A percentile compares a stretch with the other conserved stretches of the same genome.
Evolutionary conservation across 208 protist genomes (phyloP).

Genomic region (Leishmania tarentolae): DNA sequence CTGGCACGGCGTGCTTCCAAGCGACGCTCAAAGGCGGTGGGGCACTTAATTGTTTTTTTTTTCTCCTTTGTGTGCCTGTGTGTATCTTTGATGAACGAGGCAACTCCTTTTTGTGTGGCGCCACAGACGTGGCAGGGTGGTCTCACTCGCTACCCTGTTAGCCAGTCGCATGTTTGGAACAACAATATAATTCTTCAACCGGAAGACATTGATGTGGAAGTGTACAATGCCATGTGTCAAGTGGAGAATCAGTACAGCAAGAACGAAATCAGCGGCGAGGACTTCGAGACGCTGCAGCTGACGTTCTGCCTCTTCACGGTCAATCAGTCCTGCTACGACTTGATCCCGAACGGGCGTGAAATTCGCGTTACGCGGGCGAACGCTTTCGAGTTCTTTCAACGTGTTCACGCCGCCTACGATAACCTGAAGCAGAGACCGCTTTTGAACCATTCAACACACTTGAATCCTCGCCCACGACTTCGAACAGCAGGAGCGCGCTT

Average conservation of each 20-base stretch:
- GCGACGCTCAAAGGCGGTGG: background rate
- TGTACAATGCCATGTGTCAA: constrained; percentile 10
- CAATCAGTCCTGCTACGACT: constrained; percentile 24
- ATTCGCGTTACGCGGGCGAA: constrained; percentile 47
- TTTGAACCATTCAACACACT: constrained; percentile 3
- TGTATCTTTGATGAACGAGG: constrained; percentile 13
- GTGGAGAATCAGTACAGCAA: constrained; percentile 18
- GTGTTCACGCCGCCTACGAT: constrained; percentile 30
- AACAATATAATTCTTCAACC: constrained; percentile 30
- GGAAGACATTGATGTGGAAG: constrained; percentile 21
- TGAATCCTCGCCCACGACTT: constrained; percentile 3
- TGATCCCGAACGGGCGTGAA: constrained; percentile 52
- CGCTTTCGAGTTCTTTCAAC: constrained; percentile 46
- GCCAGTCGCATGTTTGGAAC: constrained; percentile 36
- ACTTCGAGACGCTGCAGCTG: constrained; percentile 30
- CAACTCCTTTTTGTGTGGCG: constrained; percentile 22
- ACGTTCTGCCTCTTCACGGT: constrained; percentile 35
- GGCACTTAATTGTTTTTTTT: background rate
- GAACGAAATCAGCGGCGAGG: constrained; percentile 22
- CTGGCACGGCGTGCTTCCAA: no score
- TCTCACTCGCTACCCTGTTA: constrained; percentile 26
- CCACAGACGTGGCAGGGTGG: constrained; percentile 30
- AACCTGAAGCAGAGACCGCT: constrained; percentile 5
- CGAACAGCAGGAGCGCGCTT: constrained; percentile 13
- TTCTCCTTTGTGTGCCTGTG: constrained; percentile 1